Base-by-base conservation (phyloP, 305 asterid genomes). In the Rubia tinctorum region DNA sequence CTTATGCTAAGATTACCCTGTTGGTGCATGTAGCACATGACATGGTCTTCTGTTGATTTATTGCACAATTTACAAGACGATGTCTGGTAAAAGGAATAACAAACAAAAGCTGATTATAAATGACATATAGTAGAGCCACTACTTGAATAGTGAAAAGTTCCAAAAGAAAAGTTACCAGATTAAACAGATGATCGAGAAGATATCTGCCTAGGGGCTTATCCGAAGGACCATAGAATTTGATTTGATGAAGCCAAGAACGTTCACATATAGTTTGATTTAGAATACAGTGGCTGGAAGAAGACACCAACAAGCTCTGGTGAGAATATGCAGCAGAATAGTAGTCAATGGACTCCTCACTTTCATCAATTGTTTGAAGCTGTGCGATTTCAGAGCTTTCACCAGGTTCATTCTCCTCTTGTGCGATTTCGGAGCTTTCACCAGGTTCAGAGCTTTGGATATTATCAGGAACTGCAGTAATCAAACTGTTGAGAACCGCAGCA, bases 131-230 rank as follows among this genome's bases (percentile, higher is more conserved):
- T 15, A 66, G 53, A 66, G 37, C 37, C 70, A 51, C 40, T 58
- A 25, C n/a, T 69, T 53, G 20, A 67, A 5, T 42, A 59, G 49
- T 9, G 49, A 44, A 68, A 45, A 7, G 68, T 27, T 43, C 67
- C 40, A 34, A 22, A 43, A 37, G 69, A 76, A 30, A 75, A 45
- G 14, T 80, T 86, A 95, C 98, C 98, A 83, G 94, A 84, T 85
- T 92, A 66, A 93, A 95, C 42, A 95, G 82, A 86, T 92, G 91
- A 77, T 88, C 92, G 81, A 78, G 88, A 69, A 95, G 95, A 86
- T 88, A 93, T 71, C 93, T 88, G 71, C 99, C 99, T 5, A 95
- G 86, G 51, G 99, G 99, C 74, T 93, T 91, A 86, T 93, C 98
- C 23, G 96, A 90, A 71, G 82, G 78, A 70, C 97, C 89, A 49